These are phyloP conservation scores for Xylaria sp. DNA, from an alignment of 2,329 filamentous ascomycete species.

Conservation along the genomic window DNA sequence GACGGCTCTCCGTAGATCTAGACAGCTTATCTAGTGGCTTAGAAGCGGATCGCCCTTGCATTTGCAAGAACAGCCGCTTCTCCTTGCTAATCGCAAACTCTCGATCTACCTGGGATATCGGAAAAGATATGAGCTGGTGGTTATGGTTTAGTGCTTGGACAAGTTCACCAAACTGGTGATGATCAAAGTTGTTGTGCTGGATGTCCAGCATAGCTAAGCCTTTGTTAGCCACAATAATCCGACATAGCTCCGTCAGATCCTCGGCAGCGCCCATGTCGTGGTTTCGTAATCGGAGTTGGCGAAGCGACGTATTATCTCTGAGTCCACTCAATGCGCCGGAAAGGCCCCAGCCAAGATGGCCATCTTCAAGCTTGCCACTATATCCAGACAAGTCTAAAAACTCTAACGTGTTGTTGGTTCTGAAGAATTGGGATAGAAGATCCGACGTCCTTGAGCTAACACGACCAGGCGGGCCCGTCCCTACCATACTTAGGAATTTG, in stretches of 20 bases:
- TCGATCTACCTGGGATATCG: constrained; percentile 43
- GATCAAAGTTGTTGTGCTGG: constrained; percentile 65
- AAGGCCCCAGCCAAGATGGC: constrained; percentile 65
- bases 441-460: constrained; percentile 60
- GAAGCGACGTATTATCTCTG: constrained; percentile 56
- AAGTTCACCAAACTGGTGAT: constrained; percentile 47
- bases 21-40: constrained; percentile 40
- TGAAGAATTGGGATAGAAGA: constrained; percentile 62
- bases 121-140: constrained; percentile 49
- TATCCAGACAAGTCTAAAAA: constrained; percentile 68
- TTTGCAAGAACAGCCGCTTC: constrained; percentile 41
- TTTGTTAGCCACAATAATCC: constrained; percentile 60
- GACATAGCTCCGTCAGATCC: constrained; percentile 57
- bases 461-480: constrained; percentile 62
- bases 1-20: constrained; percentile 44
- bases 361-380: constrained; percentile 67
- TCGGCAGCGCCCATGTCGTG: constrained; percentile 63
- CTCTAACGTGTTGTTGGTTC: constrained; percentile 62
- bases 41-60: constrained; percentile 29
- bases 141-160: constrained; percentile 47
- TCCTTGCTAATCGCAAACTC: constrained; percentile 47
- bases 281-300: constrained; percentile 66
- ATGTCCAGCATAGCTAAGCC: constrained; percentile 65
- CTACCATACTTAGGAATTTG: constrained; percentile 64
- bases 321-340: constrained; percentile 62